Base-by-base conservation (phyloP, 371 early-diverging fungal species). In the Mortierella sp. region DNA sequence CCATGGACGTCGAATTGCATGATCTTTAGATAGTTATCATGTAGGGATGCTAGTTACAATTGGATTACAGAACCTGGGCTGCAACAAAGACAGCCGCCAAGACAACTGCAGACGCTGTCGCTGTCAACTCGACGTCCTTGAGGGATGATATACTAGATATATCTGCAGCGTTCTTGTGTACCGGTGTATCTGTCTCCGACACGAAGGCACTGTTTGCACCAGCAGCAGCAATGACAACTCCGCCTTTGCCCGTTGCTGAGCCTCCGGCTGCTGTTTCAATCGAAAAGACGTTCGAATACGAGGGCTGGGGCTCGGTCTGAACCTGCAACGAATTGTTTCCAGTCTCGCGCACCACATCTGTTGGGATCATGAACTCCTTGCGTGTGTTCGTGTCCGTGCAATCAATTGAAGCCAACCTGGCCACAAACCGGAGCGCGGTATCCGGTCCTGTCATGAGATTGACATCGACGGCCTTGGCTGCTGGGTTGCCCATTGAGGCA, bases 301-400 rank as follows among this genome's bases (percentile, higher is more conserved):
- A 73, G 7, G 64, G 59, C n/a, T 58, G 54, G 28, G 73, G 73
- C 4, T 47, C 54, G 3, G 73, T 73, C 57, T 74, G 74, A 39
- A 64, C 74, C n/a, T 64, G 54, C 27, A 74, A 59, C 38, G 74
- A 74, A 51, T 64, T 68, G 18, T 34, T 56, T n/a, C 62, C 65
- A 1, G 64, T 52, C 19, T 41, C 26, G 18, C 28, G 34, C 19
- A 74, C 62, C 18, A 59, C 51, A 5, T 74, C 58, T n/a, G 63
- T 18, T 6, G 74, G 64, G 39, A 68, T 74, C 1, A 26, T 42
- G 30, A 68, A 68, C 47, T 68, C 74, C 47, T 74, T 74, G 28
- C 74, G 74, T 5, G 61, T 64, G 49, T 74, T 55, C n/a, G 48
- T 21, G 21, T 49, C 61, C 8, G 74, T 68, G 41, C 74, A 68